Percentiles rank a stretch among this genome's conserved stretches.
phyloP scores from a whole-genome alignment of 2,329 filamentous ascomycete species.

The Metarhizium album region DNA sequence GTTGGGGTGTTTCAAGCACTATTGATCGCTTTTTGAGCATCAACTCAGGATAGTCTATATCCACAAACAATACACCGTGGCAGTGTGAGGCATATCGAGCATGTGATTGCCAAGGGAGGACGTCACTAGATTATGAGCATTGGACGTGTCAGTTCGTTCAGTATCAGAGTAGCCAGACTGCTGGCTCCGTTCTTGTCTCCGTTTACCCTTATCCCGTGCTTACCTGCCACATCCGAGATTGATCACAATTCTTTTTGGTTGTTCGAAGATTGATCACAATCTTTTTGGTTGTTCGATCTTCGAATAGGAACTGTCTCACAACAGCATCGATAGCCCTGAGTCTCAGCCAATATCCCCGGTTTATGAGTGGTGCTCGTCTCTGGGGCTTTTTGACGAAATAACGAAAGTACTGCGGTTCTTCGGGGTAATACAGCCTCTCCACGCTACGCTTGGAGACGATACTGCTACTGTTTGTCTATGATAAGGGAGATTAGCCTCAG shows the following conservation, averaged over 20 bases:
- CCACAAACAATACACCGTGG: slow-evolving; percentile 56
- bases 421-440: slow-evolving; percentile 72
- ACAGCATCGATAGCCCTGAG: slow-evolving; percentile 72
- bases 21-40: slow-evolving; percentile 63
- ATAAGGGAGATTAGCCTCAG: neutral
- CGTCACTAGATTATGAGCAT: slow-evolving; percentile 49
- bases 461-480: slow-evolving; percentile 76
- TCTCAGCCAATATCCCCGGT: slow-evolving; percentile 78
- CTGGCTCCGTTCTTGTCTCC: no score
- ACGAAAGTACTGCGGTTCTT: slow-evolving; percentile 73
- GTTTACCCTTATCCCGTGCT: slow-evolving; percentile 26
- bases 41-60: slow-evolving; percentile 76
- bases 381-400: slow-evolving; percentile 81
- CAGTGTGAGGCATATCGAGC: slow-evolving; percentile 51
- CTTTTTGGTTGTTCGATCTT: slow-evolving; percentile 32
- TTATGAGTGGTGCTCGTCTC: slow-evolving; percentile 77
- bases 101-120: slow-evolving; percentile 75
- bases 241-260: slow-evolving; percentile 56
- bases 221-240: slow-evolving; percentile 88
- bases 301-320: slow-evolving; percentile 61
- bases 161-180: neutral
- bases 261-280: slow-evolving; percentile 65
- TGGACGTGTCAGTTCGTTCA: neutral
- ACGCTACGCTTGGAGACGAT: slow-evolving; percentile 90
- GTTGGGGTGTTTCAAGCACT: slow-evolving; percentile 51